Conservation (phyloP, 306 rosid genomes). For the Acacia acuminata region DNA sequence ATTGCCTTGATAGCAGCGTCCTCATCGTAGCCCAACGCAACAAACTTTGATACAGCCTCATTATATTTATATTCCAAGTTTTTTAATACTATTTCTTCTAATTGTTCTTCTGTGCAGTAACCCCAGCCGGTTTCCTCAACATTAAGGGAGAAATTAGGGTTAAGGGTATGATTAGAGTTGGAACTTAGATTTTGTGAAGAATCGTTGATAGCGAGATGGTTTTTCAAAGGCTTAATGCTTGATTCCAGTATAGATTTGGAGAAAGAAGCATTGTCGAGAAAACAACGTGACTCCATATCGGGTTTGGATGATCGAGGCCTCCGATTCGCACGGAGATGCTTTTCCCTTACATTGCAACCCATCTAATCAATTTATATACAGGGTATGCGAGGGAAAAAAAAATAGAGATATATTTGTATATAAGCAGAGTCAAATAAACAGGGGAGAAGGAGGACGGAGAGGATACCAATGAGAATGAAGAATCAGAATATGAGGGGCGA, state of each 20-base stretch:
- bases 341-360: constrained; percentile 90
- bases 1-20: constrained; percentile 69
- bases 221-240: constrained; percentile 59
- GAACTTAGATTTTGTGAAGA: constrained; percentile 41
- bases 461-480: neutral
- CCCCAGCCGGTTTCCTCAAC: constrained; percentile 79
- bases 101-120: constrained; percentile 90
- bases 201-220: constrained; percentile 41
- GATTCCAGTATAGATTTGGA: constrained; percentile 75
- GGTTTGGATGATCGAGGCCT: constrained; percentile 56
- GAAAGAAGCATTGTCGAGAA: constrained; percentile 55
- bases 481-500: constrained; percentile 14
- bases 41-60: constrained; percentile 82
- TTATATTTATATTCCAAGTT: constrained; percentile 63
- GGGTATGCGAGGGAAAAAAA: neutral
- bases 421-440: neutral
- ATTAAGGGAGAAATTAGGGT: constrained; percentile 20
- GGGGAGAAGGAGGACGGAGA: neutral
- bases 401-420: neutral
- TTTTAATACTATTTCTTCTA: constrained; percentile 80
- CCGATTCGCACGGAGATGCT: constrained; percentile 79
- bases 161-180: constrained; percentile 34
- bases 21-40: constrained; percentile 75
- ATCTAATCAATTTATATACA: constrained; percentile 32
- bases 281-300: constrained; percentile 50